phyloP scores from a whole-genome alignment of 768 basidiomycete species.

The Suillus placidus region DNA sequence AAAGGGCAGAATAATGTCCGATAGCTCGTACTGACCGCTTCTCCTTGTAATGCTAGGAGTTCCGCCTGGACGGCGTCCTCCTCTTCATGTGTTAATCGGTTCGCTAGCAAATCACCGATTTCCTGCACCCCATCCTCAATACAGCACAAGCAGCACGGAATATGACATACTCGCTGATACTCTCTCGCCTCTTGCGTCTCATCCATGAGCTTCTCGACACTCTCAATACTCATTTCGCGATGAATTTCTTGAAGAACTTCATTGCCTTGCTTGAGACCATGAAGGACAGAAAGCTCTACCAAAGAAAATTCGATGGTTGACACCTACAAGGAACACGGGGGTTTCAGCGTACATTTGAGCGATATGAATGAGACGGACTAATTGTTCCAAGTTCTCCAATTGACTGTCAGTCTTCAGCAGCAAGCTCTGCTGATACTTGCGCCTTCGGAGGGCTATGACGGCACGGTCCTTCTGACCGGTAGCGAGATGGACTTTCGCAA shows the following conservation, averaged over 20 bases:
- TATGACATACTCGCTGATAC: conserved; percentile 74
- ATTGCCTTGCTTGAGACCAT: conserved; percentile 92
- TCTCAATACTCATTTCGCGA: conserved; percentile 88
- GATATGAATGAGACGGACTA: conserved; percentile 52
- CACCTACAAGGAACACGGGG: conserved; percentile 54
- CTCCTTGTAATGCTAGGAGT: conserved; percentile 66
- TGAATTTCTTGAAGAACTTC: conserved; percentile 93
- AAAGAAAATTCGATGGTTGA: conserved; percentile 96
- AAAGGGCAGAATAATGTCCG: not conserved
- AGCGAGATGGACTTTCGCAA: conserved; percentile 82
- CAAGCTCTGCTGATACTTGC: conserved; percentile 93
- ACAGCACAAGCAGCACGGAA: not conserved
- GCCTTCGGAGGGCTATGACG: conserved; percentile 80
- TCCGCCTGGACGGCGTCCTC: conserved; percentile 94
- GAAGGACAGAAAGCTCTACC: conserved; percentile 89
- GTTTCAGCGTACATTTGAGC: not conserved
- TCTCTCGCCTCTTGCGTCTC: conserved; percentile 92
- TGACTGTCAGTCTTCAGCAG: conserved; percentile 89
- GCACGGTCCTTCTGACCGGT: conserved; percentile 88
- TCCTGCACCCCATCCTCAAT: conserved; percentile 57
- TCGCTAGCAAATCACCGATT: conserved; percentile 84
- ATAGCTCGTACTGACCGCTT: conserved; percentile 44
- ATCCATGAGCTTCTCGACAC: conserved; percentile 91
- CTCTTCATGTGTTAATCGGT: conserved; percentile 81
- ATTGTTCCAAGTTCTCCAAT: conserved; percentile 83